Conservation (phyloP, 2,329 filamentous ascomycete species). For the Magnaporthales sp. region DNA sequence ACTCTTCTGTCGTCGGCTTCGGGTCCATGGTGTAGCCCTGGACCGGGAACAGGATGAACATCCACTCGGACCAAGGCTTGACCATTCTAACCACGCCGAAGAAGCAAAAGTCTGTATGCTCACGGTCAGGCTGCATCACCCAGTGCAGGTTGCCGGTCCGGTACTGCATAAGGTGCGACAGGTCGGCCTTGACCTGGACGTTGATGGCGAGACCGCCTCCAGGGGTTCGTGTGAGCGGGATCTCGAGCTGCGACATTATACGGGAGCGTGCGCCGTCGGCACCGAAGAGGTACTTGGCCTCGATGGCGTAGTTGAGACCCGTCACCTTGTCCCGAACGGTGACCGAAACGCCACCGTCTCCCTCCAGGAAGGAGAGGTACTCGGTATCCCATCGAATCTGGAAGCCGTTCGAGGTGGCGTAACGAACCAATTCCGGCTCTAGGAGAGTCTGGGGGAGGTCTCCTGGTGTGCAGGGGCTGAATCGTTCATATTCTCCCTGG, state of each 20-base stretch:
- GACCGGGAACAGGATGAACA: conserved; percentile 43
- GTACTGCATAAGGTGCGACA: conserved; percentile 36
- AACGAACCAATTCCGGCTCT: conserved; percentile 34
- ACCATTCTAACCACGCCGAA: conserved; percentile 47
- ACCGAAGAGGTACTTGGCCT: conserved; percentile 49
- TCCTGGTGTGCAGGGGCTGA: conserved; percentile 32
- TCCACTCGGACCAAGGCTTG: conserved; percentile 55
- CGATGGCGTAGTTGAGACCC: conserved; percentile 27
- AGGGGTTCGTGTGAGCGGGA: conserved; percentile 25
- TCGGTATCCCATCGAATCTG: conserved; percentile 31
- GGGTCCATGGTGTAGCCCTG: conserved; percentile 19
- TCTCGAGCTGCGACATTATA: conserved; percentile 24
- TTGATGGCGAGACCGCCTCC: conserved; percentile 29
- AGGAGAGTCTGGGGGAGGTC: conserved; percentile 40
- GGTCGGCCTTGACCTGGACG: conserved; percentile 32
- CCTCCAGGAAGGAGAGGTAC: conserved; percentile 23
- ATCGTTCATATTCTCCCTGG: conserved; percentile 33
- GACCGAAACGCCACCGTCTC: conserved; percentile 18
- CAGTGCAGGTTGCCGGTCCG: conserved; percentile 53
- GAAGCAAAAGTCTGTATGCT: conserved; percentile 43
- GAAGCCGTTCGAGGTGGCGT: conserved; percentile 30
- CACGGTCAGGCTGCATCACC: conserved; percentile 44
- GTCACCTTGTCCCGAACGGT: conserved; percentile 16
- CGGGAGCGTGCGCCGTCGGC: conserved; percentile 40
- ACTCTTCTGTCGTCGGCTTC: conserved; percentile 37